Percentiles rank a stretch among this genome's conserved stretches.
Evolutionary conservation across 1,139 yeast species (phyloP).

Genomic region (Geotrichum australiense): DNA sequence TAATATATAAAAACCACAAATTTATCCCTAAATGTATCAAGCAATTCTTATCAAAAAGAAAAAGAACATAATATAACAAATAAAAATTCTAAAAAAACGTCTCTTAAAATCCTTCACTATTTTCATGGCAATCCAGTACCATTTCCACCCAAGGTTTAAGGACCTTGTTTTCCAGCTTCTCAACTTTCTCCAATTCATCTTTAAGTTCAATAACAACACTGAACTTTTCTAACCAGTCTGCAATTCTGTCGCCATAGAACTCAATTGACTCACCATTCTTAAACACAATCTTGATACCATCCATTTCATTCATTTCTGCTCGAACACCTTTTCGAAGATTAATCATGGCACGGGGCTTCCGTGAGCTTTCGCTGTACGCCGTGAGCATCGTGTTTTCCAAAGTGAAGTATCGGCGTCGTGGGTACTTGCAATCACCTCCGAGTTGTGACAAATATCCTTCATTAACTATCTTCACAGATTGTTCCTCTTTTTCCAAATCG

Average conservation of each 20-base stretch:
- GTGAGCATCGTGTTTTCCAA: conserved; percentile 53
- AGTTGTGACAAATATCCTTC: conserved; percentile 67
- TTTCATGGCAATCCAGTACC: conserved; percentile 21
- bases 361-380: conserved; percentile 57
- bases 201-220: conserved; percentile 21
- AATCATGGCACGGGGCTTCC: conserved; percentile 61
- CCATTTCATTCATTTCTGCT: conserved; percentile 28
- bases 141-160: conserved; percentile 28
- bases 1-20: no score
- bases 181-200: conserved; percentile 1
- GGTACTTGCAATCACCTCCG: conserved; percentile 65
- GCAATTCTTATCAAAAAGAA: no score
- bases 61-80: no score
- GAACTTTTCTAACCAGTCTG: conserved; percentile 48
- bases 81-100: no score
- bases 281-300: conserved; percentile 49
- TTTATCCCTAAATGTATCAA: no score
- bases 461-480: conserved; percentile 8
- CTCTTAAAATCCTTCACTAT: no score
- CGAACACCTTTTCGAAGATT: conserved; percentile 55
- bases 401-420: conserved; percentile 58
- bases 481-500: conserved; percentile 17
- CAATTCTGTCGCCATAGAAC: conserved; percentile 54
- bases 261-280: conserved; percentile 62
- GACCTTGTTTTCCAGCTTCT: conserved; percentile 1